Evolutionary conservation across 768 basidiomycete genomes (phyloP), one percentile per base, ranked within the genome.

Genomic region (Boletus sp.): DNA sequence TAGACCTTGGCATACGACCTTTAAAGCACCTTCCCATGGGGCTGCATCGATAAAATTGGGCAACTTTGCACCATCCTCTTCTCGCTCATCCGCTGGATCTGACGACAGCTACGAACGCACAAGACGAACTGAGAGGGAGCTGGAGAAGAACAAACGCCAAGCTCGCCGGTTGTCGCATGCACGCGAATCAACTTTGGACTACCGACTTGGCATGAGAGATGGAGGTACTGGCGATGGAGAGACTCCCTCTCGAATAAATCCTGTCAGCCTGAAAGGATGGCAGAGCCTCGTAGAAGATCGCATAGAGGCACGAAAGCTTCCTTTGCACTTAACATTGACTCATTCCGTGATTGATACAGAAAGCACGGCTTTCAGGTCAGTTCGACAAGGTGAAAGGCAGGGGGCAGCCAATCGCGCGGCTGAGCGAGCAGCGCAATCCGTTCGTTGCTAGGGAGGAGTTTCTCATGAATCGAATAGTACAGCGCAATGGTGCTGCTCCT

Each of bases 381-480:
- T 93, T 93, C 66, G 79, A 81, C n/a, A 74, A 74, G n/a, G 74
- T 93, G 37, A 82, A 83, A 63, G 91, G 90, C 1, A 77, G 84
- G 40, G 83, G 83, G 1, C 74, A 78, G 64, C 83, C 82, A 2
- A 69, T 85, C 5, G 59, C 64, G 1, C 63, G 68, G 37, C 66
- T 73, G 46, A 68, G 61, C 2, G 79, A 81, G 25, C 80, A 82
- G 55, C 65, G 70, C n/a, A 84, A 85, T 61, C 83, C 81, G 11
- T 84, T 82, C 69, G 85, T 94, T 55, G 80, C 79, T 7, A 77
- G 87, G 8, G 88, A 89, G 60, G 90, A 93, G 64, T 89, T 86
- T 61, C 73, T 93, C 45, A 84, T 93, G 85, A 94, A 93, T 60
- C 82, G 91, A 13, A 90, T 92, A 54, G 80, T 93, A 7, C 85